Base-by-base conservation (phyloP, 192 early-diverging fungal genomes). In the Mortierella claussenii region DNA sequence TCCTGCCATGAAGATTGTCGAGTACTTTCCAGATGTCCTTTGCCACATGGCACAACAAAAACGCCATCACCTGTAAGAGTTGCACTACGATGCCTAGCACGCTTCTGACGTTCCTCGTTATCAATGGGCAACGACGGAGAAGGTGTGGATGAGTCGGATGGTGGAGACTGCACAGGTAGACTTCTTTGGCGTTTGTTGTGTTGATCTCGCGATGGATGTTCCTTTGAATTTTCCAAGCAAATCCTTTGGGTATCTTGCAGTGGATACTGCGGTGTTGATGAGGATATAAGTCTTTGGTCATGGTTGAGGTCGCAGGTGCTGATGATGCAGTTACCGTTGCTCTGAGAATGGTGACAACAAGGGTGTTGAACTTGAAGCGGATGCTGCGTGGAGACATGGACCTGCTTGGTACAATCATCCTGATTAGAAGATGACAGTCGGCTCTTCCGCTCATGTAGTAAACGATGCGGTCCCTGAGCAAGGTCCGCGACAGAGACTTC, bases 111-210 rank as follows among this genome's bases (percentile, higher is more conserved):
- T 24, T 75, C 70, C 36, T 54, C 49, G n/a, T 47, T 59, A 8
- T 37, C 55, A 44, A 49, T 24, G 57, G 32, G 30, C 33, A 44
- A 26, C 9, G 63, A 60, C 8, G 70, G 12, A 34, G 62, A 43
- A 9, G 68, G 55, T 5, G 51, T 45, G 11, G 57, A 60, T 4
- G 56, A 54, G 7, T 60, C 50, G n/a, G 60, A 68, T 13, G 57
- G n/a, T 23, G 50, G 31, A 24, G 36, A 37, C n/a, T 68, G 55
- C 0, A 53, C 50, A 12, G 44, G 59, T 24, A 60, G 73, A 23
- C 73, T 76, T 50, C 73, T 59, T 18, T 76, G 73, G 30, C 73
- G 73, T 36, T 76, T 76, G 44, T 76, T 63, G 15, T 62, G 52
- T 42, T 42, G 43, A 2, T 56, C 46, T 17, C 46, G 53, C 17